phyloP scores from a whole-genome alignment of 805 yeast species.

The Yarrowia phangngaensis region DNA sequence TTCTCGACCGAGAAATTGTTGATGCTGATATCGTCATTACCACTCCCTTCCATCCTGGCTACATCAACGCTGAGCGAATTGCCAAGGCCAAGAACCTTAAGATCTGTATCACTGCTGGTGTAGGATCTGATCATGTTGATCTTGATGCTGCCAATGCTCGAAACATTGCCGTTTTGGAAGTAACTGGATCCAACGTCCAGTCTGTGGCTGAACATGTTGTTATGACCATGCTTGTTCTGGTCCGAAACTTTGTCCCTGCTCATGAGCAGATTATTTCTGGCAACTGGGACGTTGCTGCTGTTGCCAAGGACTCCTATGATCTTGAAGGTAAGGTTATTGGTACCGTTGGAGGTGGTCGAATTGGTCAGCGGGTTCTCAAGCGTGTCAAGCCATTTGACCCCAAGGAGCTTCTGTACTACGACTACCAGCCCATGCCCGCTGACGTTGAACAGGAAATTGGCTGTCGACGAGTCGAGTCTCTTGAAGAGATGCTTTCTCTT shows the following conservation, averaged over 20 bases:
- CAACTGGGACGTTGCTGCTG: slow-evolving; percentile 74
- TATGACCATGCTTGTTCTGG: slow-evolving; percentile 65
- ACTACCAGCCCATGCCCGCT: slow-evolving; percentile 63
- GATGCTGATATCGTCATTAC: slow-evolving; percentile 76
- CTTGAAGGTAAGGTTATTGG: slow-evolving; percentile 71
- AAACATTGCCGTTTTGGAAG: slow-evolving; percentile 69
- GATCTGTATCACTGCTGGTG: slow-evolving; percentile 70
- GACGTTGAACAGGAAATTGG: slow-evolving; percentile 34
- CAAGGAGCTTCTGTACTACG: slow-evolving; percentile 67
- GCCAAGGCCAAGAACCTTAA: slow-evolving; percentile 62
- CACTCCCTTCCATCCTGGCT: slow-evolving; percentile 77
- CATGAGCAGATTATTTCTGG: slow-evolving; percentile 61
- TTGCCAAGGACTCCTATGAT: slow-evolving; percentile 70
- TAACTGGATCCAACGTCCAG: slow-evolving; percentile 75
- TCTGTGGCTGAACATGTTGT: slow-evolving; percentile 80
- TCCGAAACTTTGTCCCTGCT: slow-evolving; percentile 75
- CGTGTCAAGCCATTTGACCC: slow-evolving; percentile 71
- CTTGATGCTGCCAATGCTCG: slow-evolving; percentile 59
- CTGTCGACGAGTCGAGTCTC: slow-evolving; percentile 59
- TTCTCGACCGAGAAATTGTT: slow-evolving; percentile 58
- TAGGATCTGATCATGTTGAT: slow-evolving; percentile 72
- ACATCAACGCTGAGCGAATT: slow-evolving; percentile 60
- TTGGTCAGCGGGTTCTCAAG: slow-evolving; percentile 71
- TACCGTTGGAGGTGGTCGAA: slow-evolving; percentile 78
- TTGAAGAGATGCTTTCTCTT: slow-evolving; percentile 33